These are phyloP conservation scores for Clitopilus passeckerianus DNA, from an alignment of 768 basidiomycete genomes.

Conservation along the genomic window DNA sequence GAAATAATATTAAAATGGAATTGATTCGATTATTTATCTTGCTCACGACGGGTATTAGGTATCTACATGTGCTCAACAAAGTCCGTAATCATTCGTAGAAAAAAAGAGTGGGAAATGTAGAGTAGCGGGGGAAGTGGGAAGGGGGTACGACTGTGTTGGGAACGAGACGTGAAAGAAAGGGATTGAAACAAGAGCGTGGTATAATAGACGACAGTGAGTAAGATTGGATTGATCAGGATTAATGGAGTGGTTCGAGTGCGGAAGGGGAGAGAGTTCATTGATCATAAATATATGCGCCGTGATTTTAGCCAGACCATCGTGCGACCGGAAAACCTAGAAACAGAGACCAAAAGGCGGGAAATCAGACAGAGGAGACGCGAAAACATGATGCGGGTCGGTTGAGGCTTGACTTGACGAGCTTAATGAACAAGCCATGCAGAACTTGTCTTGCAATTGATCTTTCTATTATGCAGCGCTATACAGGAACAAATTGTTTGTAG, in stretches of 20 bases:
- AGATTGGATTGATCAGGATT: not conserved
- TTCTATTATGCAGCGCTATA: slow-evolving; percentile 61
- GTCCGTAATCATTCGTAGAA: not conserved
- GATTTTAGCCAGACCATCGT: not conserved
- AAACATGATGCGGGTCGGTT: not conserved
- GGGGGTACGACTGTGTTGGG: not conserved
- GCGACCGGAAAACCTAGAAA: not conserved
- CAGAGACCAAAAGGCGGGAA: not conserved
- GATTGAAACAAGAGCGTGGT: slow-evolving; percentile 8
- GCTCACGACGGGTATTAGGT: not conserved
- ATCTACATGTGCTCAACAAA: not conserved
- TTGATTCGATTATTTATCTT: not conserved
- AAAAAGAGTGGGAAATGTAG: not conserved
- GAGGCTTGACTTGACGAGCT: not conserved
- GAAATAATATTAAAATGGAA: not conserved
- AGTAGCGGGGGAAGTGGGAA: not conserved
- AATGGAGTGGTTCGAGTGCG: not conserved
- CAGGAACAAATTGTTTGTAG: slow-evolving; percentile 93
- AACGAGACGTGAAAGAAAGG: slow-evolving; percentile 10
- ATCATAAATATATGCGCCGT: not conserved
- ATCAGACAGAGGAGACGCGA: not conserved
- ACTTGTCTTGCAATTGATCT: not conserved
- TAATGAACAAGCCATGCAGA: not conserved
- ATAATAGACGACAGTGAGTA: slow-evolving; percentile 6
- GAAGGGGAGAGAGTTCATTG: not conserved